phyloP scores from a whole-genome alignment of 2,329 filamentous ascomycete genomes.

The Stachybotrys echinatus region DNA sequence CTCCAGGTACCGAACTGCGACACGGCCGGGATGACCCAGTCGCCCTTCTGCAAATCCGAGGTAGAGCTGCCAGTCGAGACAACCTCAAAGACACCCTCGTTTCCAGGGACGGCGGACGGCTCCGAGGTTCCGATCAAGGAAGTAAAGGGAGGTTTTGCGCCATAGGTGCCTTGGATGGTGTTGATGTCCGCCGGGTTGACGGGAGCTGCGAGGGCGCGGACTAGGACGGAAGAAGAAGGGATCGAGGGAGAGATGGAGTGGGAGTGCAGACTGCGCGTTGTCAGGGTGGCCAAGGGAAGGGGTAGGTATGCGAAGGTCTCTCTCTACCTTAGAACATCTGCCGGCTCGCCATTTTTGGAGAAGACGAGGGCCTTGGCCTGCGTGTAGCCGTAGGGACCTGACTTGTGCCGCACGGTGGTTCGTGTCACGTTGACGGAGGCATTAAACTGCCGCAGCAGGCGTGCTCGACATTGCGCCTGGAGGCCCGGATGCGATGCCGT shows the following conservation, averaged over 20 bases:
- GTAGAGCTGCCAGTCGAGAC: slow-evolving; percentile 58
- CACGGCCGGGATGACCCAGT: slow-evolving; percentile 87
- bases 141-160: slow-evolving; percentile 73
- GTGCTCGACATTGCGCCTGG: too few relatives aligned
- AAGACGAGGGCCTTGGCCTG: slow-evolving; percentile 81
- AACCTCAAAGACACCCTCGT: slow-evolving; percentile 94
- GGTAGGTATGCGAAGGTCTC: too few relatives aligned
- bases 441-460: too few relatives aligned
- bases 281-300: too few relatives aligned
- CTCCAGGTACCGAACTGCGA: slow-evolving; percentile 91
- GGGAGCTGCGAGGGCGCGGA: slow-evolving; percentile 84
- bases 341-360: slow-evolving; percentile 68
- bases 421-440: slow-evolving; percentile 5
- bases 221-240: slow-evolving; percentile 59
- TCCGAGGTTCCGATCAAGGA: slow-evolving; percentile 69
- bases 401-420: slow-evolving; percentile 40
- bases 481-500: neutral
- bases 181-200: slow-evolving; percentile 99
- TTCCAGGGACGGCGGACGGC: slow-evolving; percentile 76
- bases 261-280: slow-evolving; percentile 54
- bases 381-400: slow-evolving; percentile 71
- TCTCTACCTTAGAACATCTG: slow-evolving; percentile 54
- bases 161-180: slow-evolving; percentile 95
- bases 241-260: slow-evolving; percentile 74
- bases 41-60: slow-evolving; percentile 58